A percentile compares a stretch with the other conserved stretches of the same genome.
Evolutionary conservation across 2,329 filamentous ascomycete genomes (phyloP).

Genomic region (Magnaporthales sp.): DNA sequence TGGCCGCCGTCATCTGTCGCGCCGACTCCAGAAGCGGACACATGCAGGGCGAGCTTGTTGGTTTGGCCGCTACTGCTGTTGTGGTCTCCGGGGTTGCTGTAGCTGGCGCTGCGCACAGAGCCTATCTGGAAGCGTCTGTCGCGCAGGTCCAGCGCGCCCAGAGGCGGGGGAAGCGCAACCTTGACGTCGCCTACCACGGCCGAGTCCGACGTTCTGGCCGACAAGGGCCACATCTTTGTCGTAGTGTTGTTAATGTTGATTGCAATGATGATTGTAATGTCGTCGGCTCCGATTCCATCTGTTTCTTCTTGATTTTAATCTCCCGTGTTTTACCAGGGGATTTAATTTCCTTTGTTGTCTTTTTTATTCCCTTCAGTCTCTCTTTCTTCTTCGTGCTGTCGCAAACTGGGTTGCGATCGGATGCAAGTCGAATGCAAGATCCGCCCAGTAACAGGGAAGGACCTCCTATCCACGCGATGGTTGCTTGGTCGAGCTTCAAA

Average conservation of each 20-base stretch:
- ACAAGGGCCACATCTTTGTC: slow-evolving; percentile 7
- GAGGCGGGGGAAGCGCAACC: slow-evolving; percentile 4
- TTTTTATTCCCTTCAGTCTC: not conserved
- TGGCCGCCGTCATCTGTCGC: not conserved
- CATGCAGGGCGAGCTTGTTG: not conserved
- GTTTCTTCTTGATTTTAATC: not conserved
- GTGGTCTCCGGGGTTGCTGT: not conserved
- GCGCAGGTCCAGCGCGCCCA: slow-evolving; percentile 6
- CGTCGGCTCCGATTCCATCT: not conserved
- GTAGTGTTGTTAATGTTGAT: not conserved
- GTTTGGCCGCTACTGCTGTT: not conserved
- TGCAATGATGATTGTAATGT: not conserved
- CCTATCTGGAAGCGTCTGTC: slow-evolving; percentile 6
- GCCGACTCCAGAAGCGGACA: not conserved
- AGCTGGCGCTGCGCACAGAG: slow-evolving; percentile 5
- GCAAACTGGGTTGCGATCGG: not conserved
- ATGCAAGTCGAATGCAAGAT: slow-evolving; percentile 1
- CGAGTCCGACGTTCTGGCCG: slow-evolving; percentile 4
- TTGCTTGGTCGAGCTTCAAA: not conserved
- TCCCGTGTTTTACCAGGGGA: not conserved
- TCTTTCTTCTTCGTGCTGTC: not conserved
- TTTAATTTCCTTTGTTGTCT: not conserved
- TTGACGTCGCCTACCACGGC: slow-evolving; percentile 5
- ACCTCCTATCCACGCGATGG: not conserved
- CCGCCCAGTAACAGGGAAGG: not conserved